Evolutionary conservation across 2,329 filamentous ascomycete genomes (phyloP).

Genomic region (Diaporthe destruens): DNA sequence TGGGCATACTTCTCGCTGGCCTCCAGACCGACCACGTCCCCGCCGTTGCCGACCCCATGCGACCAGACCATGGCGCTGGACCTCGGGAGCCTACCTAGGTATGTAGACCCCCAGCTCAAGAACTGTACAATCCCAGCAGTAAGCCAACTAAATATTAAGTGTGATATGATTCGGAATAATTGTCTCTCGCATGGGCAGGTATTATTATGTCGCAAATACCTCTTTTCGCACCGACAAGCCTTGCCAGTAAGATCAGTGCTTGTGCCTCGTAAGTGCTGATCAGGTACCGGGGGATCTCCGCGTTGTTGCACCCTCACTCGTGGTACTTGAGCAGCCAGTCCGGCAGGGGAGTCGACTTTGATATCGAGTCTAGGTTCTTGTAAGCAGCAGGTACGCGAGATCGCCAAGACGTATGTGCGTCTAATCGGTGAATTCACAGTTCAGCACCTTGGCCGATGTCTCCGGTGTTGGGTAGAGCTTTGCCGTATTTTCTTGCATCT

Average conservation of each 20-base stretch:
- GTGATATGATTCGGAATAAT: no score
- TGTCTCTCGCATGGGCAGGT: no score
- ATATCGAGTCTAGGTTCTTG: constrained; percentile 50
- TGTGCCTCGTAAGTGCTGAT: constrained; percentile 48
- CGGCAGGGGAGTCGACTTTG: constrained; percentile 58
- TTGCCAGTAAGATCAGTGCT: constrained; percentile 54
- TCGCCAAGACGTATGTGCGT: not conserved
- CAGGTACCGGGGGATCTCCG: constrained; percentile 42
- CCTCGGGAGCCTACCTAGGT: no score
- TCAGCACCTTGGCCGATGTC: constrained; percentile 56
- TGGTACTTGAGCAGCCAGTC: constrained; percentile 58
- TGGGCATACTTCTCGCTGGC: constrained; percentile 58
- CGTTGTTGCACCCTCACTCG: constrained; percentile 45
- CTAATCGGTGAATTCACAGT: constrained; percentile 36
- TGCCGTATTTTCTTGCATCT: constrained; percentile 56
- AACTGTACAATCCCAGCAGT: constrained; percentile 48
- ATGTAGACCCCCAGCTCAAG: constrained; percentile 64
- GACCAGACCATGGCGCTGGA: constrained; percentile 64
- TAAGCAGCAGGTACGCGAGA: not conserved
- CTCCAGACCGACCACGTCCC: constrained; percentile 61
- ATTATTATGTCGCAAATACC: constrained; percentile 34
- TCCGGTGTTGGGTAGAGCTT: constrained; percentile 58
- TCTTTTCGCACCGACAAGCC: constrained; percentile 53
- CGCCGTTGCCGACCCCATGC: constrained; percentile 58
- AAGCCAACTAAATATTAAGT: not conserved